Evolutionary conservation across 2,329 filamentous ascomycete genomes (phyloP).

Genomic region (Westerdykella ornata): DNA sequence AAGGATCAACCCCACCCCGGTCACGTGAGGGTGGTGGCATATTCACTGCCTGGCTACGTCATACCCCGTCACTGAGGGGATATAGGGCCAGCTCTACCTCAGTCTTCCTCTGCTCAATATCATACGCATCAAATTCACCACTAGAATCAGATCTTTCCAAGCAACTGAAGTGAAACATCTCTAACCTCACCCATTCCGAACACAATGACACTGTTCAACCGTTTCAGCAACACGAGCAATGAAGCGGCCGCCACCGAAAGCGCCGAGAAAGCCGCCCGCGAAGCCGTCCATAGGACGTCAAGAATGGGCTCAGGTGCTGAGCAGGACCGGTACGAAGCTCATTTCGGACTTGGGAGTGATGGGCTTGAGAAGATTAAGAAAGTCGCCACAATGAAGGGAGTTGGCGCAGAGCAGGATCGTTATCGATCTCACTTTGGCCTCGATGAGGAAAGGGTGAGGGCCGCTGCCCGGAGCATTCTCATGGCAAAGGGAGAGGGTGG

Average conservation of each 20-base stretch:
- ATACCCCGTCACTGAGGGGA: background rate
- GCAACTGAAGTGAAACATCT: background rate
- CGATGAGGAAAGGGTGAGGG: slow-evolving; percentile 20
- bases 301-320: slow-evolving; percentile 27
- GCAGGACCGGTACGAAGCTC: slow-evolving; percentile 27
- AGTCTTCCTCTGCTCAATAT: background rate
- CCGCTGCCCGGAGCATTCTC: slow-evolving; percentile 19
- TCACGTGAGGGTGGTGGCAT: background rate
- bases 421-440: slow-evolving; percentile 26
- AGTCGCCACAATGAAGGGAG: slow-evolving; percentile 16
- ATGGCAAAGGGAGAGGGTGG: slow-evolving; percentile 17
- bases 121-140: no score
- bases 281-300: slow-evolving; percentile 6
- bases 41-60: background rate
- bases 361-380: slow-evolving; percentile 11
- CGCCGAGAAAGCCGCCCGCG: background rate
- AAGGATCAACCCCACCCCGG: background rate
- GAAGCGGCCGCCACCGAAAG: slow-evolving; percentile 2
- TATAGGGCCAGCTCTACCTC: background rate
- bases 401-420: slow-evolving; percentile 29
- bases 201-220: slow-evolving; percentile 11
- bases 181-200: background rate
- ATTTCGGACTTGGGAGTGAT: slow-evolving; percentile 18
- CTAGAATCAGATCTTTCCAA: no score
- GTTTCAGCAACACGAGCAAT: slow-evolving; percentile 4